Percentiles rank a stretch among this genome's conserved stretches.
phyloP scores from a whole-genome alignment of 352 stramenopile genomes.

The Hyphochytrium catenoides region DNA sequence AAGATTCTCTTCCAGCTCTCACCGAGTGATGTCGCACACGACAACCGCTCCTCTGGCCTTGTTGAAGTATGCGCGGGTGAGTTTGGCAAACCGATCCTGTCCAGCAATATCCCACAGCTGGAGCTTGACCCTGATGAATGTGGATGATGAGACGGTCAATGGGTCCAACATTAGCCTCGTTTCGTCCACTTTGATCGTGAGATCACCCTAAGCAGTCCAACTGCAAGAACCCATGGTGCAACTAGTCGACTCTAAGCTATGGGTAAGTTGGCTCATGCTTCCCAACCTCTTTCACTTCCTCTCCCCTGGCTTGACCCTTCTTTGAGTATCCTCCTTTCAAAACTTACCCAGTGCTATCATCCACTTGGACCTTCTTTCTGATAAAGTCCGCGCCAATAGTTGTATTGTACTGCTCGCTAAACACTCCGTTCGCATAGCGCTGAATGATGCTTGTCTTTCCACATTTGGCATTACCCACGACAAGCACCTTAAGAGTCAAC shows the following conservation, averaged over 20 bases:
- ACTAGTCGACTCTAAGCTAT: too few species aligned
- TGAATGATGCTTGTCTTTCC: constrained; percentile 64
- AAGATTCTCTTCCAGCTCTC: too few species aligned
- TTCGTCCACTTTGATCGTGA: too few species aligned
- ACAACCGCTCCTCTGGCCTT: constrained; percentile 50
- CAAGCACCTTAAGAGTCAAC: constrained; percentile 53
- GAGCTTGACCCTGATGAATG: constrained; percentile 27
- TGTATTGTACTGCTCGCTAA: constrained; percentile 50
- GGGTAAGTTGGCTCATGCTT: too few species aligned
- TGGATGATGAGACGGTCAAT: too few species aligned
- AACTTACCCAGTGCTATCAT: too few species aligned
- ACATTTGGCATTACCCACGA: constrained; percentile 57
- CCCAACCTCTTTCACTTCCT: too few species aligned
- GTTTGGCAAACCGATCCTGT: constrained; percentile 61
- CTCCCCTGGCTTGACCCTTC: too few species aligned
- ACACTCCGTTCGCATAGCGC: constrained; percentile 33
- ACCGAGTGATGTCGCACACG: constrained; percentile 63
- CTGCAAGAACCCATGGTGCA: too few species aligned
- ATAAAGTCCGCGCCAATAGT: constrained; percentile 62
- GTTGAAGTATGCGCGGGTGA: constrained; percentile 56
- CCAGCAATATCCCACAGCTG: constrained; percentile 67
- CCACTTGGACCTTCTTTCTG: constrained; percentile 42
- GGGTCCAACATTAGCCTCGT: too few species aligned
- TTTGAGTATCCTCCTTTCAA: too few species aligned
- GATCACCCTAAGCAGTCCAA: too few species aligned